These are phyloP conservation scores for Anethum foeniculum DNA, from an alignment of 140 eudicot genomes.

Conservation along the genomic window DNA sequence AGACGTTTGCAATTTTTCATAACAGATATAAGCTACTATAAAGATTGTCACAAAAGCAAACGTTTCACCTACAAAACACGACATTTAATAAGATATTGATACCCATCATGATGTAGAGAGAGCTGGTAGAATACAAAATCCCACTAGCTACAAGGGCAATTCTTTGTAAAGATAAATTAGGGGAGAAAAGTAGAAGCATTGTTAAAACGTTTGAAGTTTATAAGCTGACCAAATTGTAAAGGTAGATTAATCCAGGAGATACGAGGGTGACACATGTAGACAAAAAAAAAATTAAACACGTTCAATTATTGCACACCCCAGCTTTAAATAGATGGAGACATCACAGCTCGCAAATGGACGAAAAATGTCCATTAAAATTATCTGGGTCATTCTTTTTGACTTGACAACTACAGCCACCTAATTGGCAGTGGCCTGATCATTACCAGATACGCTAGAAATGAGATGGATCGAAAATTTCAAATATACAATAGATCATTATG, in stretches of 20 bases:
- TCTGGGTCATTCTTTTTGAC: neutral
- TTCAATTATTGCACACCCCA: neutral
- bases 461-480: neutral
- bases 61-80: neutral
- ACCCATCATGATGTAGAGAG: neutral
- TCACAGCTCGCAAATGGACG: neutral
- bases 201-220: neutral
- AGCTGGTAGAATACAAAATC: neutral
- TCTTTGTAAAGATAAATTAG: neutral
- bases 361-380: neutral
- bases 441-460: neutral
- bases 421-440: neutral
- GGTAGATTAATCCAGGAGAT: neutral
- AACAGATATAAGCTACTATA: neutral
- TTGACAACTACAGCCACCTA: neutral
- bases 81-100: neutral
- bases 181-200: neutral
- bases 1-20: neutral
- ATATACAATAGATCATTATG: neutral
- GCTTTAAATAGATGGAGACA: slow-evolving; percentile 6
- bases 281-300: neutral
- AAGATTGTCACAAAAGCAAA: neutral
- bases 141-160: neutral
- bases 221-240: neutral
- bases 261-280: neutral